These are phyloP conservation scores for Mortierella claussenii DNA, from an alignment of 192 early-diverging fungal genomes.

Conservation along the genomic window DNA sequence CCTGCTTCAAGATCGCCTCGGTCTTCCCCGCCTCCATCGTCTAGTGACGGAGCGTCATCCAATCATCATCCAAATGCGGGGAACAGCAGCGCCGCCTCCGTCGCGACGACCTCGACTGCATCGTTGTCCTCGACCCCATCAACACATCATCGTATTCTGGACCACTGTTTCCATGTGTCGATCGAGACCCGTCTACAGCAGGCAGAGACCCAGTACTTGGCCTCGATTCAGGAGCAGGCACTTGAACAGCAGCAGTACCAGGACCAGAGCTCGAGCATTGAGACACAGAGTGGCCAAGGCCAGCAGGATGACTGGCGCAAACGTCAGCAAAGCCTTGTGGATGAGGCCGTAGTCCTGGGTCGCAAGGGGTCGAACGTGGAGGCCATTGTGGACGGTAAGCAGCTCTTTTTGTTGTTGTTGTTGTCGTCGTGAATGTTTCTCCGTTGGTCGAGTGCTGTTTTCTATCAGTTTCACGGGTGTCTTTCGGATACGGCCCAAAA, in stretches of 20 bases:
- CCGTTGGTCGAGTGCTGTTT: neutral
- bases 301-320: conserved; percentile 26
- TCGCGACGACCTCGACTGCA: too few species aligned
- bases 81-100: too few species aligned
- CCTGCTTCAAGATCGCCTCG: conserved; percentile 33
- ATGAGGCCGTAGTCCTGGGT: conserved; percentile 45
- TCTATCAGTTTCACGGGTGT: neutral
- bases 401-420: neutral
- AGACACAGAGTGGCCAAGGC: too few species aligned
- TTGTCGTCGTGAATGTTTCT: neutral
- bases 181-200: conserved; percentile 64
- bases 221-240: conserved; percentile 53
- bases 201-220: conserved; percentile 55
- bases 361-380: conserved; percentile 49
- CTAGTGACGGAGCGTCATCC: neutral
- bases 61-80: neutral
- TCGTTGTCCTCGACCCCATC: conserved; percentile 27
- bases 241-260: conserved; percentile 26
- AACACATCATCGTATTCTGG: conserved; percentile 62
- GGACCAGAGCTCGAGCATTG: neutral
- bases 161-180: conserved; percentile 62
- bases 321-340: conserved; percentile 33
- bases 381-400: conserved; percentile 47
- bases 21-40: conserved; percentile 26
- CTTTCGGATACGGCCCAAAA: conserved; percentile 15